A percentile compares a stretch with the other conserved stretches of the same genome.
phyloP scores from a whole-genome alignment of 768 basidiomycete genomes.

The Rhodotorula kratochvilovae region DNA sequence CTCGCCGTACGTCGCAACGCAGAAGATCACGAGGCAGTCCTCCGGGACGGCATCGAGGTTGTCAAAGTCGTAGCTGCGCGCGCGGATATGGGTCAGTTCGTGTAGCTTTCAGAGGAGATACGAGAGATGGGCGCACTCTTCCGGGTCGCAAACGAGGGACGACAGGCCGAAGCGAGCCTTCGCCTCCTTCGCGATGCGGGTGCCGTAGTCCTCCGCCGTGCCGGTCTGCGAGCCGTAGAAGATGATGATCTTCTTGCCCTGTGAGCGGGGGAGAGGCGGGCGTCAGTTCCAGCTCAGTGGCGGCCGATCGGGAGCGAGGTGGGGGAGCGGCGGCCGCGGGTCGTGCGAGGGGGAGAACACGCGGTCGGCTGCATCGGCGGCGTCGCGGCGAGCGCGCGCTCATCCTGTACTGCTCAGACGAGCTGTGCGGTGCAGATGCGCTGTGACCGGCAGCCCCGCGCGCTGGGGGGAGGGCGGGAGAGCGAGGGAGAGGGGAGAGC shows the following conservation, averaged over 20 bases:
- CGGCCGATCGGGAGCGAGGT: background rate
- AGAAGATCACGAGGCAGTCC: constrained; percentile 83
- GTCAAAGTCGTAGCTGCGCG: constrained; percentile 75
- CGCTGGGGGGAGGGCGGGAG: too few relatives aligned
- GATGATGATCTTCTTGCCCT: constrained; percentile 96
- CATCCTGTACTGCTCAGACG: too few relatives aligned
- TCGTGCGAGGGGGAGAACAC: background rate
- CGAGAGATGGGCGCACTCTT: constrained; percentile 57
- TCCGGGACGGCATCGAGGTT: constrained; percentile 86
- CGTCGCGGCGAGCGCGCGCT: background rate
- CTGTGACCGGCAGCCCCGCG: too few relatives aligned
- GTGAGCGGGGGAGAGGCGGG: background rate
- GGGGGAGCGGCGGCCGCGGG: background rate
- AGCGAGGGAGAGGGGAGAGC: background rate
- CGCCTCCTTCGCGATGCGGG: constrained; percentile 94
- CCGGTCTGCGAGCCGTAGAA: constrained; percentile 99
- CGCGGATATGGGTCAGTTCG: background rate
- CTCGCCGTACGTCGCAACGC: constrained; percentile 97
- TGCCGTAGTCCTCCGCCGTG: constrained; percentile 93
- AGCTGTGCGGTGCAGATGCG: background rate
- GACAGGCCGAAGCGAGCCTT: constrained; percentile 93
- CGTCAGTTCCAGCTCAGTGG: background rate
- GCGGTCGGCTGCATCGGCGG: background rate
- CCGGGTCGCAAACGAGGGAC: constrained; percentile 94
- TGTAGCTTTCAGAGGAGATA: background rate